Percentiles rank a stretch among this genome's conserved stretches.
phyloP scores from a whole-genome alignment of 2,329 filamentous ascomycete genomes.

The Pseudogymnoascus verrucosus region DNA sequence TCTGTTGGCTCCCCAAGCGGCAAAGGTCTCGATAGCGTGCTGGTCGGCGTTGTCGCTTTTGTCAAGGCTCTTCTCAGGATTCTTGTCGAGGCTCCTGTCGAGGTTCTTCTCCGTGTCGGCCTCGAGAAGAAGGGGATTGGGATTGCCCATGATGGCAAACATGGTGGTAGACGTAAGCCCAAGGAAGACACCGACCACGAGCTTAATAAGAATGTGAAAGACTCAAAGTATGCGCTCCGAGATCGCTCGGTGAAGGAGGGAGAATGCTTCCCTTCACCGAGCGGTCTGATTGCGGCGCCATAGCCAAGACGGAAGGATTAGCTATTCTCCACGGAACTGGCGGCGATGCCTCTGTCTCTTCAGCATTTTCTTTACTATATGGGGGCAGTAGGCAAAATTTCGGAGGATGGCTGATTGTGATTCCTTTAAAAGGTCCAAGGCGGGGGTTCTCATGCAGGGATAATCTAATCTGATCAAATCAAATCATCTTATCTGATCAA shows the following conservation, averaged over 20 bases:
- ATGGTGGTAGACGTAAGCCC: neutral
- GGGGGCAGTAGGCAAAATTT: neutral
- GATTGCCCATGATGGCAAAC: neutral
- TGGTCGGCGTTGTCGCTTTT: neutral
- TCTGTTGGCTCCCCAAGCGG: neutral
- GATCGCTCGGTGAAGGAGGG: neutral
- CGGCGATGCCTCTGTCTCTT: neutral
- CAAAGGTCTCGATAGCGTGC: neutral
- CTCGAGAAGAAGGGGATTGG: neutral
- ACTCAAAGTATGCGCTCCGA: neutral
- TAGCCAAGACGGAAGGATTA: neutral
- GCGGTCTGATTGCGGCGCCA: neutral
- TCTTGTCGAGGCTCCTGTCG: neutral
- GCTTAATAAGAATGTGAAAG: neutral
- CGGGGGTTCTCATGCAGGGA: neutral
- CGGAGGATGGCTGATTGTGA: neutral
- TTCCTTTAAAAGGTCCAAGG: neutral
- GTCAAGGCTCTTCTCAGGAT: neutral
- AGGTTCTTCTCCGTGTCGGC: neutral
- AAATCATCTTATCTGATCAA: neutral
- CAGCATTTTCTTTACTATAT: no score
- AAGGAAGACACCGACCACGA: neutral
- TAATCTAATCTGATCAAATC: constrained; percentile 7
- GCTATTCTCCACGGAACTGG: neutral
- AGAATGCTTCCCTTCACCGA: neutral